These are phyloP conservation scores for Eucalyptus pauciflora DNA, from an alignment of 345 rosid genomes.

Conservation along the genomic window DNA sequence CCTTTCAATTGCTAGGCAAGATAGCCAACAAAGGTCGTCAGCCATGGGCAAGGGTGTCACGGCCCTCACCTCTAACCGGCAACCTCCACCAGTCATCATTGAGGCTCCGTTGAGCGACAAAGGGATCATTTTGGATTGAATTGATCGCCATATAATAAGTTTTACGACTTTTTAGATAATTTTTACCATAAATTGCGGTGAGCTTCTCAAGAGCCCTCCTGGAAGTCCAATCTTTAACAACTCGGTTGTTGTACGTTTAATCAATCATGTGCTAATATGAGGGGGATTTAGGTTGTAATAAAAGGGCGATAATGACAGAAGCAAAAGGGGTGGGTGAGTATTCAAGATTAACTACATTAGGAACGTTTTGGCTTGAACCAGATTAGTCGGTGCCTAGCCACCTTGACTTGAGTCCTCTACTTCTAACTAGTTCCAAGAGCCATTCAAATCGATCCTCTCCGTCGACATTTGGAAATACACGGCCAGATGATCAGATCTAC, in stretches of 20 bases:
- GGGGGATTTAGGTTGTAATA: not conserved
- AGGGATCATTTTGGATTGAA: not conserved
- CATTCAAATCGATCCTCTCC: not conserved
- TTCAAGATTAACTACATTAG: not conserved
- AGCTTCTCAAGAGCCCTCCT: not conserved
- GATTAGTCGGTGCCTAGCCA: not conserved
- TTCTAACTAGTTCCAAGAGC: not conserved
- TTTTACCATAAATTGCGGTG: not conserved
- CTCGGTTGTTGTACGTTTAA: not conserved
- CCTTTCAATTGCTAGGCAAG: too few species aligned
- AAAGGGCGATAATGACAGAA: not conserved
- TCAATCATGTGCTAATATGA: not conserved
- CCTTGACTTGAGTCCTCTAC: not conserved
- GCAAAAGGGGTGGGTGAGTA: not conserved
- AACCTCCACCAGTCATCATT: too few species aligned
- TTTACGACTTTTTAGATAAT: not conserved
- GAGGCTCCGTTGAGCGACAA: accelerated
- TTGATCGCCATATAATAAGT: accelerated
- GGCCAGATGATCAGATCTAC: too few species aligned
- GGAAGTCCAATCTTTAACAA: not conserved
- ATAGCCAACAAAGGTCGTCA: too few species aligned
- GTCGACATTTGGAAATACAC: too few species aligned
- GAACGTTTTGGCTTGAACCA: not conserved
- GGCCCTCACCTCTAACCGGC: too few species aligned
- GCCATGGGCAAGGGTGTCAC: too few species aligned